These are phyloP conservation scores for Panicum miliaceum DNA, from an alignment of 176 grass and related monocot genomes.

Conservation along the genomic window DNA sequence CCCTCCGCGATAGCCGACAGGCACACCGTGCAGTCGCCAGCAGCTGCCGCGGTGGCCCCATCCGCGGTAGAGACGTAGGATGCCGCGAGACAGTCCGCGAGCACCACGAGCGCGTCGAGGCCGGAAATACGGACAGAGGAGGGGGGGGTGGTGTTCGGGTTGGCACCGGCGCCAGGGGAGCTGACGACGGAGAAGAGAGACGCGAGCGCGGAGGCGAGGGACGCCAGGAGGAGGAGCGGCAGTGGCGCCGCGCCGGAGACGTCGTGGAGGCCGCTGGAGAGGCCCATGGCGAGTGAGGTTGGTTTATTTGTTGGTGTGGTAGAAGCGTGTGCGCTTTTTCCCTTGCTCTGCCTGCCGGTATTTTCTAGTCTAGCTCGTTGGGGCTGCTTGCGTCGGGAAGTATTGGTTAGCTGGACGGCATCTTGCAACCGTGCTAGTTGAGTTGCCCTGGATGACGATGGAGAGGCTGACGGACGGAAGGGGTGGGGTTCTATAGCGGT, in stretches of 20 bases:
- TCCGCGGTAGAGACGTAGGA: not conserved
- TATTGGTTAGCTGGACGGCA: no score
- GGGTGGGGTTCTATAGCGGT: no score
- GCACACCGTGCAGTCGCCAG: slow-evolving; percentile 28
- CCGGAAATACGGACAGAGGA: not conserved
- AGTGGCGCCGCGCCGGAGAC: slow-evolving; percentile 20
- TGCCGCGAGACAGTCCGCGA: not conserved
- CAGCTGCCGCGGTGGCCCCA: not conserved
- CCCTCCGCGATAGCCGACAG: slow-evolving; percentile 18
- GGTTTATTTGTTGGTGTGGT: no score
- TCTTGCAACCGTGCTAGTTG: no score
- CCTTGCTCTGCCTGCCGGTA: no score
- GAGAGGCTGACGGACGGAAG: no score
- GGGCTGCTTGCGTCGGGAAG: no score
- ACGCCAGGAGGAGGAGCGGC: slow-evolving; percentile 9
- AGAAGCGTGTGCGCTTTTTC: not conserved
- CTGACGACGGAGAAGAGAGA: not conserved
- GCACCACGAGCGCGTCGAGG: slow-evolving; percentile 2
- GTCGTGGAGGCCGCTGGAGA: slow-evolving; percentile 24
- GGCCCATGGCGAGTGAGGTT: not conserved
- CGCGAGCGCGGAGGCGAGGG: slow-evolving; percentile 3
- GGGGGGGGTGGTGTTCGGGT: not conserved
- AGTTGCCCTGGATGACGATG: no score
- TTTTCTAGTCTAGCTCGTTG: no score
- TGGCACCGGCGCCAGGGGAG: not conserved